Evolutionary conservation across 345 rosid species (phyloP).

Genomic region (Eucalyptus victrix): DNA sequence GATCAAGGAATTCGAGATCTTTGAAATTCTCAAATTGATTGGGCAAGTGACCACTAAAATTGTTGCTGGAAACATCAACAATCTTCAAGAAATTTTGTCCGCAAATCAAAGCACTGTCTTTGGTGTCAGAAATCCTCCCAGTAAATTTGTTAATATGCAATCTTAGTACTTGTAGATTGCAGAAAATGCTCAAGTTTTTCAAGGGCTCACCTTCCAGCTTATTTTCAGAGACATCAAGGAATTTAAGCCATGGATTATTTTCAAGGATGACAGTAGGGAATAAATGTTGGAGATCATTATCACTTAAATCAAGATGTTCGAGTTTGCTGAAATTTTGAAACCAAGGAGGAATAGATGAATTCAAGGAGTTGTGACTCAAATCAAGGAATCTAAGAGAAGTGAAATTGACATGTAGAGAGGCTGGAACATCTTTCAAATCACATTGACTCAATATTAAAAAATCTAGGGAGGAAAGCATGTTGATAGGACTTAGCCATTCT

Average conservation of each 20-base stretch:
- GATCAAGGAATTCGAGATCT: not conserved
- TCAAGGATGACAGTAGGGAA: not conserved
- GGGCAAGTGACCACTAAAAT: not conserved
- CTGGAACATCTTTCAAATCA: not conserved
- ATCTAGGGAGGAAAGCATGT: not conserved
- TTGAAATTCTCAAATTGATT: not conserved
- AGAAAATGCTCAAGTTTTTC: not conserved
- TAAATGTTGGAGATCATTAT: not conserved
- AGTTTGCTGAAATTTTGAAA: not conserved
- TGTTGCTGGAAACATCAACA: not conserved
- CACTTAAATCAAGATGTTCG: not conserved
- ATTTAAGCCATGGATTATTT: not conserved
- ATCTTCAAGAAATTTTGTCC: not conserved
- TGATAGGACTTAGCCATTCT: not conserved
- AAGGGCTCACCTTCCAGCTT: accelerated
- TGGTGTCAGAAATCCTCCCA: not conserved
- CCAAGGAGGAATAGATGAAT: not conserved
- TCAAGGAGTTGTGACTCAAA: not conserved
- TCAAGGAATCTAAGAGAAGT: not conserved
- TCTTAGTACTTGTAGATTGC: not conserved
- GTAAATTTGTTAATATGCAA: accelerated
- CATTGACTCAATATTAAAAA: not conserved
- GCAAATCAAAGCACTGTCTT: not conserved
- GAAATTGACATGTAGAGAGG: not conserved
- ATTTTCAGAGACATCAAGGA: not conserved